Conservation (phyloP, 768 basidiomycete species). For the Xerocomus spinulosus region DNA sequence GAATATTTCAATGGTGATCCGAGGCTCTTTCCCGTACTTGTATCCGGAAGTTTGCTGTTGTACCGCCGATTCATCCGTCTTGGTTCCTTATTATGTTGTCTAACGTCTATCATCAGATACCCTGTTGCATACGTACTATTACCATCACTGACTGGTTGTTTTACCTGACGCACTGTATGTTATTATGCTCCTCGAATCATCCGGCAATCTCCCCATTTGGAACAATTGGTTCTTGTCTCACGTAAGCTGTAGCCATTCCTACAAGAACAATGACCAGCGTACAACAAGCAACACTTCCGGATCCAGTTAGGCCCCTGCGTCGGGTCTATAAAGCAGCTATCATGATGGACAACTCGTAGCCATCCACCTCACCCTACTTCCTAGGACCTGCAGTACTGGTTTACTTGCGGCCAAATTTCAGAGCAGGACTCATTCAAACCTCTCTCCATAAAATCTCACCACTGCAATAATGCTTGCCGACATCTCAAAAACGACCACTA, state of each 20-base stretch:
- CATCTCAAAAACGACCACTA: slow-evolving; percentile 61
- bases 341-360: too few species aligned
- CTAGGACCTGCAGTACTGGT: slow-evolving; percentile 19
- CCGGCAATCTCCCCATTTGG: neutral
- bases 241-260: neutral
- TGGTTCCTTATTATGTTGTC: slow-evolving; percentile 26
- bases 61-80: slow-evolving; percentile 26
- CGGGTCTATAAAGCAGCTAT: too few species aligned
- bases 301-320: neutral
- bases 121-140: slow-evolving; percentile 34
- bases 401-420: slow-evolving; percentile 13
- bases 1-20: slow-evolving; percentile 44
- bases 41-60: slow-evolving; percentile 22
- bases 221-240: slow-evolving; percentile 3
- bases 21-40: slow-evolving; percentile 6
- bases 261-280: slow-evolving; percentile 12
- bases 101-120: slow-evolving; percentile 30
- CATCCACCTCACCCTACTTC: neutral
- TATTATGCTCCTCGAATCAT: slow-evolving; percentile 12
- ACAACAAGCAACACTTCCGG: slow-evolving; percentile 14
- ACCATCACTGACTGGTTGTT: slow-evolving; percentile 29
- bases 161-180: slow-evolving; percentile 26
- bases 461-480: slow-evolving; percentile 60
- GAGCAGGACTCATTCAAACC: slow-evolving; percentile 24
- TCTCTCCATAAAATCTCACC: neutral